Conservation (phyloP, 2,329 filamentous ascomycete species). For the Neopestalotiopsis rosae region DNA sequence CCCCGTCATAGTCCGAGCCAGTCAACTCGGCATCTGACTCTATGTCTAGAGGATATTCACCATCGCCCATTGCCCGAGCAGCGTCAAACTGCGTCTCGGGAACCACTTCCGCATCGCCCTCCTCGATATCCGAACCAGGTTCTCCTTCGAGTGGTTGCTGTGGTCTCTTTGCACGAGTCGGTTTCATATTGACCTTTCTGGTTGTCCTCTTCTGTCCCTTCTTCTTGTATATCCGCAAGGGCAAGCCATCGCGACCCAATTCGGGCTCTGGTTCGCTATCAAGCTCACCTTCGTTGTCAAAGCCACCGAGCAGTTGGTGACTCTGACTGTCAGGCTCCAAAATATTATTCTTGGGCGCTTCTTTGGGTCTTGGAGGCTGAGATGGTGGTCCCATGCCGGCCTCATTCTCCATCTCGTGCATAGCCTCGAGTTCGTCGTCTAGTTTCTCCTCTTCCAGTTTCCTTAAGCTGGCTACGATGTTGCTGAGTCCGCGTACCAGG, state of each 20-base stretch:
- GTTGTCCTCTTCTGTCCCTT: slow-evolving; percentile 84
- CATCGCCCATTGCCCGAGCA: slow-evolving; percentile 32
- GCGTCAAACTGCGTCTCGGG: slow-evolving; percentile 44
- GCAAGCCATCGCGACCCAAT: slow-evolving; percentile 61
- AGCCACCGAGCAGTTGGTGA: slow-evolving; percentile 59
- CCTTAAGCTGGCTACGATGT: slow-evolving; percentile 73
- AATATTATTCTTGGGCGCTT: slow-evolving; percentile 37
- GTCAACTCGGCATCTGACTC: slow-evolving; percentile 47
- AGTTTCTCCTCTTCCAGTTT: slow-evolving; percentile 72
- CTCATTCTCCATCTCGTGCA: slow-evolving; percentile 72
- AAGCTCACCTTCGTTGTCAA: slow-evolving; percentile 66
- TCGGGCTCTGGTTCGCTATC: slow-evolving; percentile 60
- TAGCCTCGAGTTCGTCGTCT: slow-evolving; percentile 76
- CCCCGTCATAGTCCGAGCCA: slow-evolving; percentile 40
- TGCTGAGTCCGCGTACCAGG: slow-evolving; percentile 73
- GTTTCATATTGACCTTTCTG: slow-evolving; percentile 67
- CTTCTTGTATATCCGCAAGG: slow-evolving; percentile 76
- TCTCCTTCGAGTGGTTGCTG: slow-evolving; percentile 36
- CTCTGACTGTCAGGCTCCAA: slow-evolving; percentile 50
- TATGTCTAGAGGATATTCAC: slow-evolving; percentile 36
- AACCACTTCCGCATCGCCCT: slow-evolving; percentile 41
- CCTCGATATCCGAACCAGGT: slow-evolving; percentile 39
- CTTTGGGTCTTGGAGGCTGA: slow-evolving; percentile 26
- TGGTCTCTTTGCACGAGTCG: slow-evolving; percentile 55
- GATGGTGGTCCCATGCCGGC: slow-evolving; percentile 25